Percentiles rank a stretch among this genome's conserved stretches.
These are phyloP conservation scores for Cryptosporidium canis DNA, from an alignment of 169 alveolate species.

Conservation along the genomic window DNA sequence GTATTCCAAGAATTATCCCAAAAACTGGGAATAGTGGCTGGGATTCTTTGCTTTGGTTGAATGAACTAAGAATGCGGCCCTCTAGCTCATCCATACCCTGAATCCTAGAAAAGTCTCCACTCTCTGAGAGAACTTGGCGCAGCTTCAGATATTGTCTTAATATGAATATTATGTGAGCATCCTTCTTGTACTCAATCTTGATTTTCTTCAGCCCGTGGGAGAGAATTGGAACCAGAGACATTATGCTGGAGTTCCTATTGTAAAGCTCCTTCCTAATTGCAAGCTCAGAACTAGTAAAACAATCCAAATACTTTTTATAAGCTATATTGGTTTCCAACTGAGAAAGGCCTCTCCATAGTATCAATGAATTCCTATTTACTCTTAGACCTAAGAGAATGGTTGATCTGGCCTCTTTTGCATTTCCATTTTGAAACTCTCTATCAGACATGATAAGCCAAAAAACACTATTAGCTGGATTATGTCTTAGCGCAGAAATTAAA, in stretches of 20 bases:
- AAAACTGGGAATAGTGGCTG: constrained; percentile 54
- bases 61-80: neutral
- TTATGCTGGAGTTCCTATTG: neutral
- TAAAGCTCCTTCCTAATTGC: neutral
- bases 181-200: neutral
- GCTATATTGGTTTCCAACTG: constrained; percentile 49
- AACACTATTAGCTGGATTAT: constrained; percentile 32
- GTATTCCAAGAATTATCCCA: neutral
- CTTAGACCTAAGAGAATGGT: constrained; percentile 38
- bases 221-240: constrained; percentile 28
- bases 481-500: constrained; percentile 50
- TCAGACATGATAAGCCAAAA: constrained; percentile 70
- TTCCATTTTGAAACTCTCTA: constrained; percentile 69
- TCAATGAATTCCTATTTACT: constrained; percentile 22
- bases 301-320: constrained; percentile 11
- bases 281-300: neutral
- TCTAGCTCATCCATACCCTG: constrained; percentile 44
- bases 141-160: constrained; percentile 25
- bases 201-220: neutral
- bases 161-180: constrained; percentile 16
- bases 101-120: constrained; percentile 1
- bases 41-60: neutral
- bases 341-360: constrained; percentile 57
- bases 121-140: neutral
- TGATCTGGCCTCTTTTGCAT: constrained; percentile 53